phyloP scores from a whole-genome alignment of 805 yeast species.

The Lachancea quebecensis region DNA sequence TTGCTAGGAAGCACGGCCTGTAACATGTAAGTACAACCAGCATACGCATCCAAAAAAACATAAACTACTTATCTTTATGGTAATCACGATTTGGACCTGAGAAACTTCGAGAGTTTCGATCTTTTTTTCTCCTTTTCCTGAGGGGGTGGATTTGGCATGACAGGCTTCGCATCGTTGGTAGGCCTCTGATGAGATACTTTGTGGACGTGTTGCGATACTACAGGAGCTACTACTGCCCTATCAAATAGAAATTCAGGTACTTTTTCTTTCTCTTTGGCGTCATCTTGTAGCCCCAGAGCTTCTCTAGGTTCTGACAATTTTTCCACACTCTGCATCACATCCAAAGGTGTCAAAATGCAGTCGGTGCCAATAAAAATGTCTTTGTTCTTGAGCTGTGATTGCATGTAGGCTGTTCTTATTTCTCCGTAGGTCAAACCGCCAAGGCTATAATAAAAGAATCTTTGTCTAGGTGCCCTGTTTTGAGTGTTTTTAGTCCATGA shows the following conservation, averaged over 20 bases:
- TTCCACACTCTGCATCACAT: conserved; percentile 35
- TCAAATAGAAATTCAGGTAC: conserved; percentile 42
- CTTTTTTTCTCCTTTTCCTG: conserved; percentile 39
- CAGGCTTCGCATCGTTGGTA: conserved; percentile 15
- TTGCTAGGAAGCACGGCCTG: conserved; percentile 24
- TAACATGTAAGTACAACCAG: conserved; percentile 2
- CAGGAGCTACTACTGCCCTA: conserved; percentile 6
- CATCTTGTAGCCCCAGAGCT: conserved; percentile 39
- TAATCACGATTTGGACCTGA: conserved; percentile 27
- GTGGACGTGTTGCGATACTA: conserved; percentile 10
- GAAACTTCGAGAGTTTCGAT: conserved; percentile 41
- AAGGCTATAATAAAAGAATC: conserved; percentile 71
- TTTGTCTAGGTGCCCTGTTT: conserved; percentile 44
- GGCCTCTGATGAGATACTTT: conserved; percentile 10
- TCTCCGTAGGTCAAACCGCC: conserved; percentile 91
- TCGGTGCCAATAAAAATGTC: conserved; percentile 82
- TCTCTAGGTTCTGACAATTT: conserved; percentile 33
- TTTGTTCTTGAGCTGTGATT: conserved; percentile 52
- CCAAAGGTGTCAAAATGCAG: conserved; percentile 51
- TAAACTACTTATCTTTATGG: no score
- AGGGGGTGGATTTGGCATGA: conserved; percentile 11
- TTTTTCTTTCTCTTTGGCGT: conserved; percentile 26
- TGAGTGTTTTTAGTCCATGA: conserved; percentile 58
- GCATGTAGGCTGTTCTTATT: conserved; percentile 64
- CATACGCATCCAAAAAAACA: background rate